Conservation (phyloP, 208 protist genomes). For the Crithidia mellificae region DNA sequence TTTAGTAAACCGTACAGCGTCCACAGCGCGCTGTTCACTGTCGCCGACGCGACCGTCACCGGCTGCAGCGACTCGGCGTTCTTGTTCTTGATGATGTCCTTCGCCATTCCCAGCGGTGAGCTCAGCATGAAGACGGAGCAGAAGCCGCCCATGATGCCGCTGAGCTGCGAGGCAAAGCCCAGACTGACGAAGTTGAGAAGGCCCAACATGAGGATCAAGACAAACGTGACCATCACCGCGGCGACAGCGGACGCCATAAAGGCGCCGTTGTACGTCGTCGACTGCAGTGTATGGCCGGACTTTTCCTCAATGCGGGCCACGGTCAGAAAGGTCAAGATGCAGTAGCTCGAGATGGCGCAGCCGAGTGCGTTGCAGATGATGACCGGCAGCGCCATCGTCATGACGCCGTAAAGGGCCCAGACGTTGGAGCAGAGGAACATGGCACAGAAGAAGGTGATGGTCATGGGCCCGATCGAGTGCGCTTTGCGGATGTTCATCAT, state of each 20-base stretch:
- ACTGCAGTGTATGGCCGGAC: slow-evolving; percentile 33
- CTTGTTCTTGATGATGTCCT: slow-evolving; percentile 58
- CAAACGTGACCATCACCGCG: not conserved
- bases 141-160: slow-evolving; percentile 50
- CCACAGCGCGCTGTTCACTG: slow-evolving; percentile 64
- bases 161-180: slow-evolving; percentile 31
- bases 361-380: slow-evolving; percentile 60
- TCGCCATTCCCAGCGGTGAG: slow-evolving; percentile 57
- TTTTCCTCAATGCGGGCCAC: slow-evolving; percentile 31
- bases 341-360: slow-evolving; percentile 53
- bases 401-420: slow-evolving; percentile 63
- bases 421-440: slow-evolving; percentile 60
- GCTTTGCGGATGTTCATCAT: slow-evolving; percentile 44
- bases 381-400: slow-evolving; percentile 34
- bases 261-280: slow-evolving; percentile 46
- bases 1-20: slow-evolving; percentile 54
- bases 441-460: slow-evolving; percentile 72
- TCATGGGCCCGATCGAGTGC: slow-evolving; percentile 53
- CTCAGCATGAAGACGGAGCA: slow-evolving; percentile 68
- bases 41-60: slow-evolving; percentile 42
- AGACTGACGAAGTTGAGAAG: slow-evolving; percentile 32
- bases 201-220: slow-evolving; percentile 38
- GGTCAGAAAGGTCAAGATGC: slow-evolving; percentile 31
- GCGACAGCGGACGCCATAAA: slow-evolving; percentile 15
- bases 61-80: slow-evolving; percentile 66